Base-by-base conservation (phyloP, 129 eudicot species). In the Cynara cardunculus region DNA sequence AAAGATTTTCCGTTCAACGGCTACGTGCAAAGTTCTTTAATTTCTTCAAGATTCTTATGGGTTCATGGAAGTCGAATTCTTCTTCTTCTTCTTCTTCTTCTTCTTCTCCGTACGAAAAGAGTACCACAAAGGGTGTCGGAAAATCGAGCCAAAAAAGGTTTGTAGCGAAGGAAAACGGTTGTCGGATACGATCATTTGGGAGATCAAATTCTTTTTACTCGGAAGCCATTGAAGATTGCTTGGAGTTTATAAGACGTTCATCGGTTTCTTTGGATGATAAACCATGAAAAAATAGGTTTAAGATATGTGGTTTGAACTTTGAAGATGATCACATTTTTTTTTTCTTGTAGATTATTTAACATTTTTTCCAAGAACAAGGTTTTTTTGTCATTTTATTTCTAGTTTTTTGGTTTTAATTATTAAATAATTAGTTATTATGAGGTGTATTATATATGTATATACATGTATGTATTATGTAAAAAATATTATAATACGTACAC, bases 171-270 rank as follows among this genome's bases (percentile, higher is more conserved):
- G 79, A 76, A 69, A 78, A 77, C 49, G 69, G 70, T 1, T 82
- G 80, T 82, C 73, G 92, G 65, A 64, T 88, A 34, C 78, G 78
- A 74, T 89, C 91, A 25, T 86, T 78, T 39, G 91, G 88, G 14
- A 82, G 93, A 25, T 90, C 98, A 6, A 94, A 94, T 87, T 92
- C 97, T 3, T 94, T 94, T 76, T 94, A 93, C 68, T 87, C 97
- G 0, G 98, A 94, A 87, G 98, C 98, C 56, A 94, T 94, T 78
- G 97, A 94, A 3, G 98, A 94, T 86, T 94, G 98, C 65, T 87
- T 94, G 94, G 98, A 94, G 88, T 94, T 94, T 19, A 94, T 94
- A 77, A 91, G 86, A 78, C 84, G 98, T 19, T 81, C 92, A 5
- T 94, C 97, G 3, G 85, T 90, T 62, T 90, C 96, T 27, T 71